A percentile compares a stretch with the other conserved stretches of the same genome.
Evolutionary conservation across 1,284 basidiomycete genomes (phyloP).

Genomic region (Microbotryum violaceum): DNA sequence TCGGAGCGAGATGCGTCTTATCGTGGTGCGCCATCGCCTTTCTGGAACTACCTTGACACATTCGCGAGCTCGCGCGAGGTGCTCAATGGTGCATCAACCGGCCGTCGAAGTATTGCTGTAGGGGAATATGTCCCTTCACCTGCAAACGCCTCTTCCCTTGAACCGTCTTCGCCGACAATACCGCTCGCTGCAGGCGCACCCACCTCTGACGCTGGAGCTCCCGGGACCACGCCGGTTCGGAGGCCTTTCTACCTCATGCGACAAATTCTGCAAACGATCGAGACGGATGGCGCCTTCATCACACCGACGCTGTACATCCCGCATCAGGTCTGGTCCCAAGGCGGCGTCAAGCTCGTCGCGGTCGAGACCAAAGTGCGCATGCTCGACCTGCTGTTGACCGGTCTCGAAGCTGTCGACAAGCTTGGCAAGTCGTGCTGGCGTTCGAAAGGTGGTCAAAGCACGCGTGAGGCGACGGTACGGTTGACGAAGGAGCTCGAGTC

Average conservation of each 20-base stretch:
- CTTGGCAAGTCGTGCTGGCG: conserved; percentile 18
- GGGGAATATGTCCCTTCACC: no score
- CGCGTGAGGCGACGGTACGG: conserved; percentile 50
- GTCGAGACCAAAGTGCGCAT: conserved; percentile 77
- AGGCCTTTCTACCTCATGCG: conserved; percentile 87
- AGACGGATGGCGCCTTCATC: conserved; percentile 71
- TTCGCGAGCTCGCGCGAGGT: neutral
- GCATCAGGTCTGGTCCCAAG: conserved; percentile 80
- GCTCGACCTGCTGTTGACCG: conserved; percentile 64
- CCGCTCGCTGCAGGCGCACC: no score
- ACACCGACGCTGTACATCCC: conserved; percentile 81
- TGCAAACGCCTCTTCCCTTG: no score
- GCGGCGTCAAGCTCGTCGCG: conserved; percentile 71
- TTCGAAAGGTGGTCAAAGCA: conserved; percentile 15
- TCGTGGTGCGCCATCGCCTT: neutral
- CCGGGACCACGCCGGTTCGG: conserved; percentile 40
- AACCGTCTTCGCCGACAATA: no score
- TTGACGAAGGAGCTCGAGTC: conserved; percentile 48
- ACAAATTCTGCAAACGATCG: conserved; percentile 60
- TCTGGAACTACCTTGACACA: neutral
- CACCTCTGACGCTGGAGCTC: no score
- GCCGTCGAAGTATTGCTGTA: no score
- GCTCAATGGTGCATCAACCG: neutral
- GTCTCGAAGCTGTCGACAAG: conserved; percentile 60
- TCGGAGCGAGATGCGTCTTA: conserved; percentile 1